Evolutionary conservation across 2,329 filamentous ascomycete genomes (phyloP), one percentile per base, ranked within the genome.

Genomic region (Chaetomium globosum): DNA sequence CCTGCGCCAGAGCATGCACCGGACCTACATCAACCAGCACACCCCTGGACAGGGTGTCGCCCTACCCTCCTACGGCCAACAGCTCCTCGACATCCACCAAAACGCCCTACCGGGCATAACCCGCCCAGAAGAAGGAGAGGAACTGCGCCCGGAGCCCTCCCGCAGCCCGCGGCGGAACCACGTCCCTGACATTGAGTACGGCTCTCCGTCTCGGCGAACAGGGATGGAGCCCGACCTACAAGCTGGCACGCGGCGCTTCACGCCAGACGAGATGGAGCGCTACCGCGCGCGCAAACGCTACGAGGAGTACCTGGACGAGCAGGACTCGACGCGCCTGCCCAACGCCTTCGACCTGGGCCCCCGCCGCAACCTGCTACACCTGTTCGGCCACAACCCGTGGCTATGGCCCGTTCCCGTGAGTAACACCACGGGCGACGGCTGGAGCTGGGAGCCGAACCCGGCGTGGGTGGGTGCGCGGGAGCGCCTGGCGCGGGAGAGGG

Each of bases 281-380:
- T 75, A 83, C 63, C 83, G 85, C 66, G 80, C 83, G 9, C 78
- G 81, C 65, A 81, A 80, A 67, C 82, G 84, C 46, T 86, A 87
- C 72, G 83, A 87, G 68, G 85, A 86, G 62, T 98, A 97, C 75
- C 85, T 98, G 19, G 92, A 97, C 74, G 93, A 98, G 75, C 85
- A 92, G 75, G 93, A 97, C 76, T 92, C 89, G 59, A 87, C 91
- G 71, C 92, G 91, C 74, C 84, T 99, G 30, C 95, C 95, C 1
- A 93, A 95, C 74, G 95, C 93, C 2, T 99, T 99, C 73, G 91
- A 99, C 72, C 86, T 97, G 1, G 95, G 95, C 65, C 89, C 89
- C 84, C 87, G 85, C 65, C 85, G 84, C 51, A 99, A 99, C 75
- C 77, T 98, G 5, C 74, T 79, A 0, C 91, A 97, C 75, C 83